Evolutionary conservation across 495 filamentous ascomycete species (phyloP), one percentile per base, ranked within the genome.

Genomic region (Penicillium flavigenum): DNA sequence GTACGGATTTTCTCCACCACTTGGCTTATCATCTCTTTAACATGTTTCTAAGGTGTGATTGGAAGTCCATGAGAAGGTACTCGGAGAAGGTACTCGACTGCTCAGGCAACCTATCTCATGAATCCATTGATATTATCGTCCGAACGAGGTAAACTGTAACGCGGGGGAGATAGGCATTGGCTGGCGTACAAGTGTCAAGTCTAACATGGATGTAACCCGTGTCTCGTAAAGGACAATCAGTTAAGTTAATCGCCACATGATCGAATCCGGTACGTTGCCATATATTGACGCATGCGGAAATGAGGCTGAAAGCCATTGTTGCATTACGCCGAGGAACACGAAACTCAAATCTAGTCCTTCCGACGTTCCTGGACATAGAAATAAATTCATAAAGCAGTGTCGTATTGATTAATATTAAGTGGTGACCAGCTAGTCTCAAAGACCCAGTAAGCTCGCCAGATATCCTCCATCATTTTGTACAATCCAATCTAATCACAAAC

Each of bases 401-500:
- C 5, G 24, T 32, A 42, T 39, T 55, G 7, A 55, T 55, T 55
- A 55, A 39, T 47, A 55, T 55, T 55, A 55, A 29, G n/a, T 6
- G 43, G 43, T 39, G 42, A 47, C 42, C 31, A 29, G 43, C 20
- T 20, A 47, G 44, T 47, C 43, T 24, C 11, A 29, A 47, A 47
- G 43, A 55, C 53, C 53, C 24, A 51, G 20, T 43, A 34, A 49
- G 38, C 44, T 34, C 39, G 46, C 51, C 54, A 43, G 48, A 57
- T 53, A 57, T 51, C 48, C 56, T 52, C 41, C 56, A 38, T 47
- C 53, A 58, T 58, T 19, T 58, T 45, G 42, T 63, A 49, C 59
- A 67, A 53, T 29, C 41, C 50, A 67, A 59, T 60, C 43, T 58
- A 22, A 31, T 53, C 51, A 54, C 46, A 63, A 61, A 61, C 51